These are phyloP conservation scores for Cryptosporidium muris DNA, from an alignment of 169 alveolate species.

Conservation along the genomic window DNA sequence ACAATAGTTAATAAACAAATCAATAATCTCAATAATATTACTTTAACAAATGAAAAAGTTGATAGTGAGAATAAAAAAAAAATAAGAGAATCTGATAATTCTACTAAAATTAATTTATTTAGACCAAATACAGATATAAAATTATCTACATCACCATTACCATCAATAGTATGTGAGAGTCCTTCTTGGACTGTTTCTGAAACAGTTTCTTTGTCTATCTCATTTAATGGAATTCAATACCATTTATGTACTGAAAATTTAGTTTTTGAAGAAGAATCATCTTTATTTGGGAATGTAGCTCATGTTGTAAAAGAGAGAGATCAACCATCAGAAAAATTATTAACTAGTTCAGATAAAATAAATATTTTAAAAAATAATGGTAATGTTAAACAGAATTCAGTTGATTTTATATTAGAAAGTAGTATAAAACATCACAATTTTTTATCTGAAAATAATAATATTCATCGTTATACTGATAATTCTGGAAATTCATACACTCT, in stretches of 20 bases:
- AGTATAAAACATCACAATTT: neutral
- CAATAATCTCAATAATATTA: neutral
- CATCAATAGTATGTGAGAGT: slow-evolving; percentile 57
- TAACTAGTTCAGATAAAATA: neutral
- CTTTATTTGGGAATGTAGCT: slow-evolving; percentile 67
- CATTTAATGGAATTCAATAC: slow-evolving; percentile 68
- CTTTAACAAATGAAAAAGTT: neutral
- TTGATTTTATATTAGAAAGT: slow-evolving; percentile 1
- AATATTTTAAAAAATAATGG: slow-evolving; percentile 4
- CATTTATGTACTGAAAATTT: slow-evolving; percentile 33
- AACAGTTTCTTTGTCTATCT: slow-evolving; percentile 51
- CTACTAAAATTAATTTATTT: neutral
- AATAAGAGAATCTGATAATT: neutral
- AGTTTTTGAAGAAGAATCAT: slow-evolving; percentile 50
- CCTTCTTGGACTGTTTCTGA: slow-evolving; percentile 71
- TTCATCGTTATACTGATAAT: slow-evolving; percentile 21
- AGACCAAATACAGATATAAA: too few relatives aligned
- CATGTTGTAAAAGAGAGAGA: slow-evolving; percentile 70
- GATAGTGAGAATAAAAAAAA: slow-evolving; percentile 1
- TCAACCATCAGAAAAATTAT: slow-evolving; percentile 11
- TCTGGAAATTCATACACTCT: slow-evolving; percentile 51
- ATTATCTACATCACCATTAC: slow-evolving; percentile 3
- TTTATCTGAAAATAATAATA: neutral
- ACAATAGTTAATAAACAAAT: slow-evolving; percentile 3
- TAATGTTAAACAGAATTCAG: slow-evolving; percentile 2